Base-by-base conservation (phyloP, 306 rosid species). In the Fragaria nilgerrensis region DNA sequence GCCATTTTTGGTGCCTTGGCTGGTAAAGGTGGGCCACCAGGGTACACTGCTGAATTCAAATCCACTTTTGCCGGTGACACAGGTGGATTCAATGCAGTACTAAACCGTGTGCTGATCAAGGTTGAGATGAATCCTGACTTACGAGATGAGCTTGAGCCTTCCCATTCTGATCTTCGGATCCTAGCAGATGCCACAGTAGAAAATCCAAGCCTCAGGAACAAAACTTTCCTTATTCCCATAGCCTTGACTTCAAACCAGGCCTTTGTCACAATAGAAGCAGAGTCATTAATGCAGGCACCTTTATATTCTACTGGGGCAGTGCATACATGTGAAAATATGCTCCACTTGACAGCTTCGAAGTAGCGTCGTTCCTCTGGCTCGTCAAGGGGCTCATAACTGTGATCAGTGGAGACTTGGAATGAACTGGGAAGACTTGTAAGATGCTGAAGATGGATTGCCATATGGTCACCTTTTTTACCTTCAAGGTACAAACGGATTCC, bases 371-470 rank as follows among this genome's bases (percentile, higher is more conserved):
- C 93, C n/a, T 75, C 89, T 6, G 92, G 82, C 76, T 84, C 85
- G 1, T 86, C 86, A 17, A 79, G 32, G 43, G 97, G 88, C 12
- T 78, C 87, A 59, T 86, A 81, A 77, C 79, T 41, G 44, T 64
- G 86, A 79, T 87, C 91, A 56, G 88, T 90, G 16, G 90, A 83
- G 77, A 95, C 84, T 75, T 82, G 88, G 20, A 90, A 85, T 63
- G 55, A 75, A 13, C 85, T 77, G 29, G 97, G 98, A 78, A 83
- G 82, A 49, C 83, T 87, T 29, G 96, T 77, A 41, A 95, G 97
- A 80, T 95, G 98, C 81, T 90, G 98, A 56, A 95, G 93, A 87
- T 95, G 98, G 84, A 95, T 83, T 41, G 93, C 91, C 4, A 92
- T 79, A 70, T 82, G 97, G 75, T 92, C 68, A 14, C 89, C 81